These are phyloP conservation scores for Colletotrichum tamarilloi DNA, from an alignment of 2,329 filamentous ascomycete genomes.

Conservation along the genomic window DNA sequence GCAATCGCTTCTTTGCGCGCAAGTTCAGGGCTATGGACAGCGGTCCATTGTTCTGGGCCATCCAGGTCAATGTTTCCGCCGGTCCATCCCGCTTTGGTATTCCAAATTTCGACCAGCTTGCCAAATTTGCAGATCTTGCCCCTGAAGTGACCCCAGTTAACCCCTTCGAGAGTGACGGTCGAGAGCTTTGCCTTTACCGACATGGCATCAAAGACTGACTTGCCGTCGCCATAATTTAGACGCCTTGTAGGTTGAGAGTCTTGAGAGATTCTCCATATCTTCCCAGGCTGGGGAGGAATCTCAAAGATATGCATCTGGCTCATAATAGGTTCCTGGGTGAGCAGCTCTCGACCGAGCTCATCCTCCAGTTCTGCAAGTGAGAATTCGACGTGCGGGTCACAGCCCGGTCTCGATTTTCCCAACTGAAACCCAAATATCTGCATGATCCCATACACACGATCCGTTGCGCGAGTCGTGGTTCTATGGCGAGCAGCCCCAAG, in stretches of 20 bases:
- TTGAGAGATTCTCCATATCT: neutral
- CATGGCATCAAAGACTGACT: neutral
- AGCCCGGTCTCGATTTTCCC: neutral
- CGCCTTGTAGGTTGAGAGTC: neutral
- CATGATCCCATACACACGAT: neutral
- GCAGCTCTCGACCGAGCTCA: neutral
- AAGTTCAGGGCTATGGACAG: neutral
- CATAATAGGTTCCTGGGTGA: neutral
- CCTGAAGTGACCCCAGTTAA: neutral
- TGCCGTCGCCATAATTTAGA: neutral
- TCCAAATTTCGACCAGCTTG: neutral
- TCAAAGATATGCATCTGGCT: neutral
- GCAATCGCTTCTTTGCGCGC: neutral
- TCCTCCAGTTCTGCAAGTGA: neutral
- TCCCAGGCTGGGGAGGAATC: neutral
- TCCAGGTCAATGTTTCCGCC: neutral
- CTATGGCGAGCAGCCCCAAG: neutral
- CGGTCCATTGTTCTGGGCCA: neutral
- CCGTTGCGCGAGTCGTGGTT: neutral
- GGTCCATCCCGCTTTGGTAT: neutral
- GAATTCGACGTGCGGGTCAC: neutral
- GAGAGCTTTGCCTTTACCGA: neutral
- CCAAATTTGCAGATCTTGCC: neutral
- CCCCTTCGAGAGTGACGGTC: neutral
- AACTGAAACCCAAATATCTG: neutral